Evolutionary conservation across 169 alveolate genomes (phyloP).

Genomic region (Hammondia hammondi): DNA sequence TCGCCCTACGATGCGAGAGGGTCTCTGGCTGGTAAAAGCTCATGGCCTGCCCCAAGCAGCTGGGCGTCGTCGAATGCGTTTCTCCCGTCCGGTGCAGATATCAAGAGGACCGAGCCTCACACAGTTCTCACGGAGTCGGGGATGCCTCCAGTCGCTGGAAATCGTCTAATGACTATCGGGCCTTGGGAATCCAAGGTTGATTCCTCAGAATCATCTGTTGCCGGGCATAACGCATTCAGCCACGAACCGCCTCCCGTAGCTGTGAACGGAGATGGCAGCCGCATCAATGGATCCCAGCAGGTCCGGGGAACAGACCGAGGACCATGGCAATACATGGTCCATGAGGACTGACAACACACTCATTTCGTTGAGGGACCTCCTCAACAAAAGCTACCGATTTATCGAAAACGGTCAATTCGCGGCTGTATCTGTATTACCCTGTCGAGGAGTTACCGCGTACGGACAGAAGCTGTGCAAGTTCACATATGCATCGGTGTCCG

Average conservation of each 20-base stretch:
- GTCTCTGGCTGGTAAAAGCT: neutral
- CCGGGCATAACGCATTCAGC: neutral
- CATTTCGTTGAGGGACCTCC: no score
- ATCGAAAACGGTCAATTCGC: no score
- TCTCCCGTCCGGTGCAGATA: neutral
- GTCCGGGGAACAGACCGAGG: neutral
- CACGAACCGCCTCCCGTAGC: neutral
- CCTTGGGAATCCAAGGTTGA: neutral
- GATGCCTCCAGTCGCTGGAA: neutral
- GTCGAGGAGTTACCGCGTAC: no score
- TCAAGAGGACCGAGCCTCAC: neutral
- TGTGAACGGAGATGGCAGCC: neutral
- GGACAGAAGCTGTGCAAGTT: no score
- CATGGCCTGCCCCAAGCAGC: constrained; percentile 23
- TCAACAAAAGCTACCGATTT: no score
- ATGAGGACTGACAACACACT: neutral
- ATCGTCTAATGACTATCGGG: neutral
- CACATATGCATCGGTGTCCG: no score
- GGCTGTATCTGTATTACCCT: no score
- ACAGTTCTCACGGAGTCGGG: neutral
- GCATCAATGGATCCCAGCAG: neutral
- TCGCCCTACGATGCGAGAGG: neutral
- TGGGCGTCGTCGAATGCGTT: constrained; percentile 12
- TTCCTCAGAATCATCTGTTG: neutral
- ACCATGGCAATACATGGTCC: constrained; percentile 31